These are phyloP conservation scores for Neoboletus magnificus DNA, from an alignment of 768 basidiomycete genomes.

Conservation along the genomic window DNA sequence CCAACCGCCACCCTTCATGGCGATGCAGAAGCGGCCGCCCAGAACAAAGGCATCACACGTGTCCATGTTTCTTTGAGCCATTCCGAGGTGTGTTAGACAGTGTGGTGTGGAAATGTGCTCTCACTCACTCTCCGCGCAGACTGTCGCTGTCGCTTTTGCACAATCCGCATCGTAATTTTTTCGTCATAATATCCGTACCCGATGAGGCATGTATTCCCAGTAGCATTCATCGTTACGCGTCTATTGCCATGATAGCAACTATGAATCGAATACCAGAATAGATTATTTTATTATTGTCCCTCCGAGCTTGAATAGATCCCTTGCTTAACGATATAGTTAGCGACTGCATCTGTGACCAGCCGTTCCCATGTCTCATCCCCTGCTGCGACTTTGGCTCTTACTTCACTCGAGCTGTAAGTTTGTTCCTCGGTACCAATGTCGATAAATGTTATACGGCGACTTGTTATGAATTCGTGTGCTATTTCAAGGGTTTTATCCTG, in stretches of 20 bases:
- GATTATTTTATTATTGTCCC: slow-evolving; percentile 1
- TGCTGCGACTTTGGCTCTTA: slow-evolving; percentile 40
- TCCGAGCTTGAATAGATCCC: slow-evolving; percentile 38
- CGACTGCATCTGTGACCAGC: slow-evolving; percentile 46
- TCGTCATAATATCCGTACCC: background rate
- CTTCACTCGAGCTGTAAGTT: slow-evolving; percentile 66
- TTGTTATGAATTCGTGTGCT: slow-evolving; percentile 48
- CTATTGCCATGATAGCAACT: background rate
- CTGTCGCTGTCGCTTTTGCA: slow-evolving; percentile 83
- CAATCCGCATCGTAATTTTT: slow-evolving; percentile 49
- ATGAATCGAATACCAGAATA: slow-evolving; percentile 12
- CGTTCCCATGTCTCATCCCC: slow-evolving; percentile 39
- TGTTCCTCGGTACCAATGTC: slow-evolving; percentile 57
- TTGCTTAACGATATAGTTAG: slow-evolving; percentile 48
- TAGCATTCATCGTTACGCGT: background rate
- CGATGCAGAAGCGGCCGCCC: slow-evolving; percentile 73
- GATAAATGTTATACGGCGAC: slow-evolving; percentile 53
- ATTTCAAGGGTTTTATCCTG: slow-evolving; percentile 30
- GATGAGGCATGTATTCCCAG: slow-evolving; percentile 1
- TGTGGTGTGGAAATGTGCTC: background rate
- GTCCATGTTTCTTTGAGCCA: slow-evolving; percentile 88
- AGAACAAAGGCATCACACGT: slow-evolving; percentile 65
- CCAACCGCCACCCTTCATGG: slow-evolving; percentile 78
- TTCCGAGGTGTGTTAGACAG: slow-evolving; percentile 68
- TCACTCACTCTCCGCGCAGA: slow-evolving; percentile 41